A percentile compares a stretch with the other conserved stretches of the same genome.
Conservation (phyloP, 352 stramenopile species). For the Globisporangium radiosum region DNA sequence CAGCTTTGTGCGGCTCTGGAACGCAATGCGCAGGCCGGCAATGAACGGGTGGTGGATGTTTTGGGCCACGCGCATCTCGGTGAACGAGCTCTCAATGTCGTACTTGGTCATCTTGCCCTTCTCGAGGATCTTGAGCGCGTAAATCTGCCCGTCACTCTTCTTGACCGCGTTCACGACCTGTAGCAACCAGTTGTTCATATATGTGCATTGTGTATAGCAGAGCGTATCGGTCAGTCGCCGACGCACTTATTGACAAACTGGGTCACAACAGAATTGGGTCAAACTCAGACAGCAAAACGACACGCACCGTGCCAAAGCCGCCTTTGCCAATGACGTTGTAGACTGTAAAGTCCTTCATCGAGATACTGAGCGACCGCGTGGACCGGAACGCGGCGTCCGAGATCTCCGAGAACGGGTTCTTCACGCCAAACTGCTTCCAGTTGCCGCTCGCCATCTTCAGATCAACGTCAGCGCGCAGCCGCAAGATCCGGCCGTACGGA, state of each 20-base stretch:
- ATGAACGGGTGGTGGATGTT: constrained; percentile 89
- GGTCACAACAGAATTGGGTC: background rate
- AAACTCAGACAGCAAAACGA: background rate
- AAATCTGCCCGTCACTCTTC: constrained; percentile 87
- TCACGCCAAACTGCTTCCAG: constrained; percentile 76
- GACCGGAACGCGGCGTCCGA: constrained; percentile 74
- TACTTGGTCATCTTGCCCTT: constrained; percentile 89
- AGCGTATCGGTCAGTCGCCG: background rate
- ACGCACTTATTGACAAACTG: background rate
- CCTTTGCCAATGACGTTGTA: constrained; percentile 89
- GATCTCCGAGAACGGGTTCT: constrained; percentile 78
- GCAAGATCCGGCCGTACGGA: constrained; percentile 75
- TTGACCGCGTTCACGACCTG: constrained; percentile 85
- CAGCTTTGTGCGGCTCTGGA: constrained; percentile 82
- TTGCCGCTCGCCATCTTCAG: constrained; percentile 56
- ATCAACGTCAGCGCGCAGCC: constrained; percentile 75
- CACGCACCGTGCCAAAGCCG: constrained; percentile 67
- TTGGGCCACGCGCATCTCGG: constrained; percentile 84
- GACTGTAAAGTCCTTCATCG: constrained; percentile 86
- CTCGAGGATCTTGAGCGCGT: constrained; percentile 88
- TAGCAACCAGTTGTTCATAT: background rate
- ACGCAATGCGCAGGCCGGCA: constrained; percentile 76
- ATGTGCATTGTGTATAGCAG: too few species aligned
- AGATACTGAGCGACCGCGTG: constrained; percentile 82
- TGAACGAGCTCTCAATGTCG: constrained; percentile 86